Base-by-base conservation (phyloP, 805 yeast genomes). In the Candida chauliodis region DNA sequence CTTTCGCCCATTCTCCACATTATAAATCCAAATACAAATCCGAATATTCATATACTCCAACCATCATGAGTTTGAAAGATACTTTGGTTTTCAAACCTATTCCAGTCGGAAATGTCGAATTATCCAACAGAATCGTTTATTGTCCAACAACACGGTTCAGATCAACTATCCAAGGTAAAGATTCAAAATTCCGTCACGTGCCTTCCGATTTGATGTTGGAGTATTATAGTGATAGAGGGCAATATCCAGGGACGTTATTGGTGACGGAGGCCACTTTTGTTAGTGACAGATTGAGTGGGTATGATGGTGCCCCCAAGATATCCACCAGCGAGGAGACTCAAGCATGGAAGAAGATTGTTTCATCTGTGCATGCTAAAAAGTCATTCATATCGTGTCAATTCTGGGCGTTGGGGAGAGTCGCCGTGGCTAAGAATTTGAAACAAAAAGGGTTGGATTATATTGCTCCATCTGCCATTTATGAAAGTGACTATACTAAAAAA, bases 381-480 rank as follows among this genome's bases (percentile, higher is more conserved):
- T 68, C 80, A 0, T 64, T 54, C 32, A 52, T 68, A 2, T 58
- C 73, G 30, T 50, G 68, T 25, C 85, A 80, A 59, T 43, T 80
- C 14, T 77, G 81, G 80, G 64, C 59, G 6, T 52, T 76, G 16
- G 81, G 81, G 16, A 57, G 78, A 36, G 65, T 57, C 32, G 64
- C 57, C 17, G 52, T 45, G 19, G 60, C 25, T 31, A 36, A 7
- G 32, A 55, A 9, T 11, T 55, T 60, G 24, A 50, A 61, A 36
- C 34, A 46, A 18, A 35, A 37, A n/a, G 59, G 64, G 7, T 38
- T 43, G 5, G 50, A 42, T 14, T 40, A 46, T n/a, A 38, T 47
- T 3, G 47, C 44, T 4, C 49, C 58, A 2, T 48, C 54, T 3
- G 40, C 48, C 4, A 30, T 46, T 8, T 47, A 44, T 37, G 34